phyloP scores from a whole-genome alignment of 192 early-diverging fungal species.

The Pecoramyces ruminantium region DNA sequence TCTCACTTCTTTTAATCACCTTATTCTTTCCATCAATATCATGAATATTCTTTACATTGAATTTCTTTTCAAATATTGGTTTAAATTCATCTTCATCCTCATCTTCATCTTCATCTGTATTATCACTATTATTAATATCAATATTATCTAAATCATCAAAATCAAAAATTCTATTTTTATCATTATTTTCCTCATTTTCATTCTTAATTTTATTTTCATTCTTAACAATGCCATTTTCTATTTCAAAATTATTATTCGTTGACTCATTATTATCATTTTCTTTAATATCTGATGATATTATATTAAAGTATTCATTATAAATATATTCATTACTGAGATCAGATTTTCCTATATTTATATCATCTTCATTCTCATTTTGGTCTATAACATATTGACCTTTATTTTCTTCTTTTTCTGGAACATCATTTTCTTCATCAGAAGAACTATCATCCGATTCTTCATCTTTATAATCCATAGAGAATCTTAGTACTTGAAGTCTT shows the following conservation, averaged over 20 bases:
- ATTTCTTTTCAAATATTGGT: background rate
- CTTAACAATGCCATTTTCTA: too few relatives aligned
- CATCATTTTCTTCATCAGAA: background rate
- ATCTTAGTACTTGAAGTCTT: background rate
- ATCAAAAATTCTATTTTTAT: background rate
- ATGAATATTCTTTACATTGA: background rate
- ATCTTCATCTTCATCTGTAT: background rate
- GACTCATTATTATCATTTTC: too few relatives aligned
- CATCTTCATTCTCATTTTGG: background rate
- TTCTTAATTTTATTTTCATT: too few relatives aligned
- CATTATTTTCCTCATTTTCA: too few relatives aligned
- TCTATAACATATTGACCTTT: background rate
- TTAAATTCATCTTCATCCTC: background rate
- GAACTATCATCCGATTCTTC: background rate
- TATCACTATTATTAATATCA: background rate
- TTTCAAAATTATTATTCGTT: background rate
- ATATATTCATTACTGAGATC: too few relatives aligned
- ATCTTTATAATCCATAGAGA: background rate
- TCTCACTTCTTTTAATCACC: background rate
- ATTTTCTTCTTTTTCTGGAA: background rate
- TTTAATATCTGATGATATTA: too few relatives aligned
- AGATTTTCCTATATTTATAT: too few relatives aligned
- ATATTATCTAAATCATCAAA: background rate
- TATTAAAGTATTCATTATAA: too few relatives aligned
- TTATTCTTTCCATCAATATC: background rate